phyloP scores from a whole-genome alignment of 2,329 filamentous ascomycete genomes.

The Penicillium sp. region DNA sequence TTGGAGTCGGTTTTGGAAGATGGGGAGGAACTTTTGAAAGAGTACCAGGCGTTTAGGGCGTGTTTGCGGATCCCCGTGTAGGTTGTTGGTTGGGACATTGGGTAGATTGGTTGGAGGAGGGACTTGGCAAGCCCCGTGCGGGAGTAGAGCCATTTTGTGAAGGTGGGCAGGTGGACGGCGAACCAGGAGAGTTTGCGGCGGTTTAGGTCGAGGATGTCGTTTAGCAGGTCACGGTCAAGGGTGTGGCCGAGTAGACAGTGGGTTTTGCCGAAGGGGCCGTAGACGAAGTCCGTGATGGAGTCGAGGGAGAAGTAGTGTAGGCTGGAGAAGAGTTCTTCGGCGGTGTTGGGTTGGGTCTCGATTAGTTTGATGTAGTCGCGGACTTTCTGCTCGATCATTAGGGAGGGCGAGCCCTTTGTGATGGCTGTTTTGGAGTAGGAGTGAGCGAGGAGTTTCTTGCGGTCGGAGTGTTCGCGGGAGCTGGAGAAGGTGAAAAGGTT shows the following conservation, averaged over 20 bases:
- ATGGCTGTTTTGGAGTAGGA: constrained; percentile 58
- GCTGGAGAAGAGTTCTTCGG: constrained; percentile 52
- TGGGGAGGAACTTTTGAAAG: constrained; percentile 15
- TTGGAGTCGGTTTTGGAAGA: too few relatives aligned
- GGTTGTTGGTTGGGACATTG: neutral
- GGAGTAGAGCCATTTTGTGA: constrained; percentile 33
- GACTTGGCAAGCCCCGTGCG: neutral
- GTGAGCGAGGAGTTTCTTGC: constrained; percentile 59
- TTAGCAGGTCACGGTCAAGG: constrained; percentile 49
- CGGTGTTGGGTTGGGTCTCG: constrained; percentile 32
- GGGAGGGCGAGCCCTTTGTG: constrained; percentile 26
- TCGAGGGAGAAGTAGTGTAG: constrained; percentile 61
- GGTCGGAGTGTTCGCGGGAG: constrained; percentile 49
- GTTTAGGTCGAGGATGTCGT: constrained; percentile 55
- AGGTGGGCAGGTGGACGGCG: constrained; percentile 38
- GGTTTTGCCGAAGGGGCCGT: constrained; percentile 53
- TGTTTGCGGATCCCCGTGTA: neutral
- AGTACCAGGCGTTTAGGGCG: neutral
- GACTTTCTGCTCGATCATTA: constrained; percentile 46
- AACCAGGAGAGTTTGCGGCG: constrained; percentile 56
- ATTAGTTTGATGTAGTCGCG: constrained; percentile 47
- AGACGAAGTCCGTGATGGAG: constrained; percentile 57
- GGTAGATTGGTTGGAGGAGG: neutral
- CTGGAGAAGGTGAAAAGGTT: constrained; percentile 59
- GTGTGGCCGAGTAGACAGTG: constrained; percentile 43